Percentiles rank a stretch among this genome's conserved stretches.
Evolutionary conservation across 2,329 filamentous ascomycete genomes (phyloP).

Genomic region (Cladosporium sp.): DNA sequence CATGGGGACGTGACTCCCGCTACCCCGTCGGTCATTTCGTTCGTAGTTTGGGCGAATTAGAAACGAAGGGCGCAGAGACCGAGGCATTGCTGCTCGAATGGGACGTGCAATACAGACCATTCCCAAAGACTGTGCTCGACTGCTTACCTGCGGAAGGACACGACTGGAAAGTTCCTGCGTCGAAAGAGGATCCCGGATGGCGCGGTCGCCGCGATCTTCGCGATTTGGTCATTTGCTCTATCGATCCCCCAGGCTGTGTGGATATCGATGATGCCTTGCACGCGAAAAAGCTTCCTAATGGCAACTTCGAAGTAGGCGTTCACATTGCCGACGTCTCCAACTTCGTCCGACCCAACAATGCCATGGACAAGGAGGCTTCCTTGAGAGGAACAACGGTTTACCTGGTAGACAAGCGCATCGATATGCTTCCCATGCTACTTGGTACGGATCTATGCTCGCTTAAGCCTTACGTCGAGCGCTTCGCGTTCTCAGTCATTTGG

Average conservation of each 20-base stretch:
- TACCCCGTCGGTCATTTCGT: slow-evolving; percentile 94
- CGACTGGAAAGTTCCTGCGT: slow-evolving; percentile 85
- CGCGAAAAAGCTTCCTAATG: slow-evolving; percentile 76
- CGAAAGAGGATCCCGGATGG: slow-evolving; percentile 79
- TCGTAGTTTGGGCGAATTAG: slow-evolving; percentile 83
- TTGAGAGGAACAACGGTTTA: slow-evolving; percentile 95
- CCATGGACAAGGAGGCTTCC: slow-evolving; percentile 94
- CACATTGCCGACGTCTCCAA: slow-evolving; percentile 99
- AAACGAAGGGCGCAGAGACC: slow-evolving; percentile 96
- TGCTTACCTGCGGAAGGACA: slow-evolving; percentile 89
- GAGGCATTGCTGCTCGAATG: slow-evolving; percentile 91
- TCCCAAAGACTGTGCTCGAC: slow-evolving; percentile 91
- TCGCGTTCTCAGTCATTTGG: slow-evolving; percentile 56
- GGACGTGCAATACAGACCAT: slow-evolving; percentile 95
- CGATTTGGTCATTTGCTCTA: slow-evolving; percentile 87
- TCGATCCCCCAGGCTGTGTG: slow-evolving; percentile 91
- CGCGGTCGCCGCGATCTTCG: slow-evolving; percentile 77
- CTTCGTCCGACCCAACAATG: slow-evolving; percentile 94
- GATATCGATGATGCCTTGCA: slow-evolving; percentile 98
- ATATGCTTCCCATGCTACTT: slow-evolving; percentile 96
- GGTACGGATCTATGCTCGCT: slow-evolving; percentile 95
- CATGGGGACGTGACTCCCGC: slow-evolving; percentile 88
- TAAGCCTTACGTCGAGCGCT: slow-evolving; percentile 91
- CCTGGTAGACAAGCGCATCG: slow-evolving; percentile 96
- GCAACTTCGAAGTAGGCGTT: slow-evolving; percentile 92